phyloP scores from a whole-genome alignment of 208 protist genomes.

The Crithidia expoeki region DNA sequence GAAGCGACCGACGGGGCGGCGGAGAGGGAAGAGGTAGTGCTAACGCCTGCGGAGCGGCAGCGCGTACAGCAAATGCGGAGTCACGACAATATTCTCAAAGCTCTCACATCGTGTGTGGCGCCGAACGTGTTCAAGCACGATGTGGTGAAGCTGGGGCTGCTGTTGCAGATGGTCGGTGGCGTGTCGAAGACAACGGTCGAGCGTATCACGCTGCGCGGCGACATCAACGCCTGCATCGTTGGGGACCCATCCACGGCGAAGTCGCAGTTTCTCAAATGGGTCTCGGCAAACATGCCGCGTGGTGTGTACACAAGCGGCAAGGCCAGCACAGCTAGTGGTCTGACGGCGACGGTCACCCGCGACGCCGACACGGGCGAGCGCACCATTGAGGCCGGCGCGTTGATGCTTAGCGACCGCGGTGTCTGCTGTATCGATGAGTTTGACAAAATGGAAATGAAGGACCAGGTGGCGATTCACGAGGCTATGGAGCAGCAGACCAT shows the following conservation, averaged over 20 bases:
- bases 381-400: constrained; percentile 99
- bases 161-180: constrained; percentile 99
- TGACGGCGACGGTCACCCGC: constrained; percentile 97
- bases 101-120: constrained; percentile 89
- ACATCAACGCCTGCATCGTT: constrained; percentile 99
- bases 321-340: constrained; percentile 96
- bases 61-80: constrained; percentile 84
- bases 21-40: constrained; percentile 38
- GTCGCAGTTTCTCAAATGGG: constrained; percentile 99
- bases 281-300: constrained; percentile 93
- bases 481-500: constrained; percentile 99
- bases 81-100: constrained; percentile 83
- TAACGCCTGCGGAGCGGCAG: constrained; percentile 77
- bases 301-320: constrained; percentile 99
- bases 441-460: constrained; percentile 99
- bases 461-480: constrained; percentile 99
- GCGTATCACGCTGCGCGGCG: constrained; percentile 95
- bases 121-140: constrained; percentile 98
- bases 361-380: constrained; percentile 99
- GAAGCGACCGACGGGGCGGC: constrained; percentile 53
- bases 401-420: constrained; percentile 99
- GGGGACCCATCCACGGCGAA: constrained; percentile 99
- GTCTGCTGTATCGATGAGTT: constrained; percentile 99
- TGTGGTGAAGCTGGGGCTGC: constrained; percentile 98
- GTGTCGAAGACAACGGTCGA: constrained; percentile 98